phyloP scores from a whole-genome alignment of 768 basidiomycete genomes.

The Postia placenta region DNA sequence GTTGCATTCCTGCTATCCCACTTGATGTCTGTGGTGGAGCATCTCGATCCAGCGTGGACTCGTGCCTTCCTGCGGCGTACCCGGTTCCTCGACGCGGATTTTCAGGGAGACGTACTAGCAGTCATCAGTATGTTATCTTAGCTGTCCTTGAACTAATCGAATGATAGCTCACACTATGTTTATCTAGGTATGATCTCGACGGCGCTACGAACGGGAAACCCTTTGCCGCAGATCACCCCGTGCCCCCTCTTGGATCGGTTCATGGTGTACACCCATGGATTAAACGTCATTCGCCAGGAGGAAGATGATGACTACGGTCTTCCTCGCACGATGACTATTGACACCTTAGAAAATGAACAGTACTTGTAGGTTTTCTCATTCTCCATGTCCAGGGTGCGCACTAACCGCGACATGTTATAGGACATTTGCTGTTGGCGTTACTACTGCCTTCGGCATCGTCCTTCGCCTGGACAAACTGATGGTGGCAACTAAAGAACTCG shows the following conservation, averaged over 20 bases:
- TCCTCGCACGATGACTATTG: slow-evolving; percentile 61
- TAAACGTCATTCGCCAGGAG: slow-evolving; percentile 65
- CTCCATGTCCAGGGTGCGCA: neutral
- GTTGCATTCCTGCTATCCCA: slow-evolving; percentile 65
- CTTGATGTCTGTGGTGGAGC: slow-evolving; percentile 64
- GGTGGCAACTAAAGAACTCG: slow-evolving; percentile 78
- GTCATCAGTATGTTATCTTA: slow-evolving; percentile 54
- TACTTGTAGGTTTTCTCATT: slow-evolving; percentile 52
- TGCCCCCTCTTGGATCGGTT: slow-evolving; percentile 53
- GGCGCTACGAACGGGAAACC: slow-evolving; percentile 62
- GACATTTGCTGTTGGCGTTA: slow-evolving; percentile 68
- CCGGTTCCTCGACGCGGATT: slow-evolving; percentile 69
- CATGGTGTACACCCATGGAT: slow-evolving; percentile 43
- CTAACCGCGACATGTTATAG: slow-evolving; percentile 25
- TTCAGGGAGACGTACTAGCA: slow-evolving; percentile 80
- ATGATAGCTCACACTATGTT: neutral
- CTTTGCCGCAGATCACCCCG: slow-evolving; percentile 84
- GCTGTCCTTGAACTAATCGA: neutral
- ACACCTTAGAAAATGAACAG: slow-evolving; percentile 71
- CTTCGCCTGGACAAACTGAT: slow-evolving; percentile 71
- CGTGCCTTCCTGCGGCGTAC: slow-evolving; percentile 71
- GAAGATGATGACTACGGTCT: slow-evolving; percentile 72
- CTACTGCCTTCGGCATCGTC: slow-evolving; percentile 64
- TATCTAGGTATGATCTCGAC: slow-evolving; percentile 67
- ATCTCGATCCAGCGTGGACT: slow-evolving; percentile 73